phyloP scores from a whole-genome alignment of 176 grass and related monocot genomes.

The Musa itinerans region DNA sequence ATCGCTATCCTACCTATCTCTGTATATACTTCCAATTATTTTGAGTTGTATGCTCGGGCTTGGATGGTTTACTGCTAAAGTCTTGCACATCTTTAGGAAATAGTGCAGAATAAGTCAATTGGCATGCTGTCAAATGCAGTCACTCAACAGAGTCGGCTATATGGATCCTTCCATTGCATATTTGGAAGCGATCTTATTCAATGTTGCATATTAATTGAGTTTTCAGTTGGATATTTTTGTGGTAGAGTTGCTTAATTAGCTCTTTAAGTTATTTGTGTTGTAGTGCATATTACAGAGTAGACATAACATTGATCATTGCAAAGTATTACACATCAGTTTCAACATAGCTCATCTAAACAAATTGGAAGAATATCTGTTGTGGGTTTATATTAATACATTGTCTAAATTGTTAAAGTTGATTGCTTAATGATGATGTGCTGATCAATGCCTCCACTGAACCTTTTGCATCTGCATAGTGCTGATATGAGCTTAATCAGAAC shows the following conservation, averaged over 20 bases:
- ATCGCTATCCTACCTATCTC: neutral
- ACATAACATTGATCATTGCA: neutral
- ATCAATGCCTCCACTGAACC: no score
- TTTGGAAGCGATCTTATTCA: neutral
- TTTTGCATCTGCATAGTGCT: no score
- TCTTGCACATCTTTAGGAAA: neutral
- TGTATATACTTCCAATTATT: neutral
- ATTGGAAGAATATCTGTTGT: neutral
- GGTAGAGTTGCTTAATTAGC: neutral
- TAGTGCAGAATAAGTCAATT: neutral
- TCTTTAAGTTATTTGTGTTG: neutral
- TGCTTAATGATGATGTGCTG: no score
- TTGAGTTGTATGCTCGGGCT: neutral
- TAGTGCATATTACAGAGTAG: neutral
- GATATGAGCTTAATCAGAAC: no score
- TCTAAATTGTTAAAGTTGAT: no score
- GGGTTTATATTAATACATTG: no score
- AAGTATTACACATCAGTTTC: neutral
- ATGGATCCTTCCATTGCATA: neutral
- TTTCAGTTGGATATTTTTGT: neutral
- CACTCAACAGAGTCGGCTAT: neutral
- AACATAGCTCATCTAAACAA: neutral
- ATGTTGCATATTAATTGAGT: neutral
- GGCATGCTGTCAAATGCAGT: neutral
- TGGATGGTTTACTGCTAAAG: neutral